Base-by-base conservation (phyloP, 2,329 filamentous ascomycete genomes). In the Colletotrichum siamense region DNA sequence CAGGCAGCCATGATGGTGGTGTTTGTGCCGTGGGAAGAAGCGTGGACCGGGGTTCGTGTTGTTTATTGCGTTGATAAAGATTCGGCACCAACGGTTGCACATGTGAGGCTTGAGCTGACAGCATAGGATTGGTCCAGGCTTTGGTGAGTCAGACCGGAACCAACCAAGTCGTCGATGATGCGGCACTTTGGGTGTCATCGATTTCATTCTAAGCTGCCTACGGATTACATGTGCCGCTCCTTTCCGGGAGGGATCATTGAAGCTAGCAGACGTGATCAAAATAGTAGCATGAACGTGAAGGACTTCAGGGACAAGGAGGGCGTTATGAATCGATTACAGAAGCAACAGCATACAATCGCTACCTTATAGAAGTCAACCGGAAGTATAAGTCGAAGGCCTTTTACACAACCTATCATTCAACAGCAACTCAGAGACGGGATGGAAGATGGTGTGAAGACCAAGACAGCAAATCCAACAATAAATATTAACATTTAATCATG, bases 211-310 rank as follows among this genome's bases (percentile, higher is more conserved):
- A 9, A 12, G 18, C n/a, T 13, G 6, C 2, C n/a, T 22, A n/a
- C 10, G 0, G 2, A 0, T 52, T 52, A 10, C n/a, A 52, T 7
- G 12, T 22, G n/a, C 10, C 5, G 10, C 13, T 13, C 10, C n/a
- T 7, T 13, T 52, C 12, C 2, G n/a, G 2, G 1, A 12, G 6
- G 1, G 1, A 49, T 49, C 1, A 0, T 22, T 52, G 3, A 52
- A 22, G 44, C 44, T 7, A 22, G 8, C n/a, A 44, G 16, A 44
- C 1, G 0, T 12, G 18, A n/a, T 6, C 0, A 49, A 2, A 49
- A 49, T 49, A 9, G 2, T 49, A n/a, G 2, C 18, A 12, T 49
- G 18, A 49, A 4, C 18, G 39, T 18, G 1, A n/a, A 44, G 39
- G 5, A 44, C 39, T 49, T n/a, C 39, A 12, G 7, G n/a, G 44